Percentiles rank a stretch among this genome's conserved stretches.
phyloP scores from a whole-genome alignment of 768 basidiomycete genomes.

The Suillus brevipes region DNA sequence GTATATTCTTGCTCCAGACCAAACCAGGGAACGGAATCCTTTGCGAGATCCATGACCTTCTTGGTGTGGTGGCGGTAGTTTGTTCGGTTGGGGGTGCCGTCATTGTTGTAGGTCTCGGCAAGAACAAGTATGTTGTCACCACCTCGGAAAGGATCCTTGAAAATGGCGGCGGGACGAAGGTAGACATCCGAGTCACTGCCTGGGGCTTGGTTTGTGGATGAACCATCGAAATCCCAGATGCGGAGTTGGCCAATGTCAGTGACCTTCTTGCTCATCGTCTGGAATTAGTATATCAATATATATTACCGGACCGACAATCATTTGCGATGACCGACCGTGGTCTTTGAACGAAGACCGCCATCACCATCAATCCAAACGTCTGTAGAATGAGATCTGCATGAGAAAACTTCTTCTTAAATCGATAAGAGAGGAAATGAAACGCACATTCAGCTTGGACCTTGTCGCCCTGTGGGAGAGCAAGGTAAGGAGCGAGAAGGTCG shows the following conservation, averaged over 20 bases:
- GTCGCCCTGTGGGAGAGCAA: constrained; percentile 85
- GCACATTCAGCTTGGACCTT: constrained; percentile 94
- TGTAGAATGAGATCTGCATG: constrained; percentile 34
- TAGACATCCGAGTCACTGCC: constrained; percentile 96
- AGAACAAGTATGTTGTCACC: constrained; percentile 98
- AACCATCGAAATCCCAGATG: constrained; percentile 99
- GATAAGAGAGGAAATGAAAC: constrained; percentile 23
- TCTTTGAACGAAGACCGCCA: constrained; percentile 93
- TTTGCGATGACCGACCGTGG: constrained; percentile 59
- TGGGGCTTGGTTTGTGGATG: constrained; percentile 96
- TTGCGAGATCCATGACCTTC: constrained; percentile 94
- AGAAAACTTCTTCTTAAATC: constrained; percentile 17
- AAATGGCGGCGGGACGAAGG: constrained; percentile 95
- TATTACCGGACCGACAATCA: not conserved
- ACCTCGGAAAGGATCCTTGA: constrained; percentile 99
- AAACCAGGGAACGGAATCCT: constrained; percentile 87
- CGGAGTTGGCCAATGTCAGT: constrained; percentile 89
- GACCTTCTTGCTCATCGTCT: constrained; percentile 88
- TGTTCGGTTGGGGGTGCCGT: constrained; percentile 95
- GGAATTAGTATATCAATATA: constrained; percentile 8
- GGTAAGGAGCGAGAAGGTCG: constrained; percentile 88
- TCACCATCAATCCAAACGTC: constrained; percentile 99
- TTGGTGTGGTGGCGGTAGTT: constrained; percentile 93
- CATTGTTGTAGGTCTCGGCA: constrained; percentile 97
- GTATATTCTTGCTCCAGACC: constrained; percentile 99